phyloP scores from a whole-genome alignment of 495 filamentous ascomycete genomes.

The Hyaloscypha finlandica region DNA sequence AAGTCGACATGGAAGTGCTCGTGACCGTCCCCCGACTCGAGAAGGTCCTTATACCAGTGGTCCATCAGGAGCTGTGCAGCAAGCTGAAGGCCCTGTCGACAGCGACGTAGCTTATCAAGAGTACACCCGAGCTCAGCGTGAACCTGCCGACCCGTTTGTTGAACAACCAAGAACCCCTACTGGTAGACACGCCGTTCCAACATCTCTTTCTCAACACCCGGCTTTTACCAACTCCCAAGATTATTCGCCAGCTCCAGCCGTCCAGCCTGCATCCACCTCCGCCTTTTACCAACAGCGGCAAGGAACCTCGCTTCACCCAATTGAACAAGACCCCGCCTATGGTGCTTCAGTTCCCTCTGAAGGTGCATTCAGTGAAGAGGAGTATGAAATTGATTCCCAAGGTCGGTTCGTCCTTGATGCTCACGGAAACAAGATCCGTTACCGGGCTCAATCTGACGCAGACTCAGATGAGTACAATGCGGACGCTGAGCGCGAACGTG shows the following conservation, averaged over 20 bases:
- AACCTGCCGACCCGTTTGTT: conserved; percentile 31
- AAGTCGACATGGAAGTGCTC: conserved; percentile 57
- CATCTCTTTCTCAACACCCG: conserved; percentile 13
- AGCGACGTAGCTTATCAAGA: conserved; percentile 34
- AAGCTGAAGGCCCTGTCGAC: conserved; percentile 25
- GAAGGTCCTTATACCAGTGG: conserved; percentile 47
- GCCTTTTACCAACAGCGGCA: conserved; percentile 33
- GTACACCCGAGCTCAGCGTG: conserved; percentile 30
- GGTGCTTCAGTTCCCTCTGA: conserved; percentile 45
- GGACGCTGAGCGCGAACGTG: conserved; percentile 26
- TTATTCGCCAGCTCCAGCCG: conserved; percentile 43
- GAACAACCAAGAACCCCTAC: conserved; percentile 19
- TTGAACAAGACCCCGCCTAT: conserved; percentile 16
- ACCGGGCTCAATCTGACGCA: conserved; percentile 42
- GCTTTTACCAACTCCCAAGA: conserved; percentile 24
- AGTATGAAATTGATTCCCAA: conserved; percentile 54
- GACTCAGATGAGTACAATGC: conserved; percentile 53
- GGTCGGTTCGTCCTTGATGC: conserved; percentile 50
- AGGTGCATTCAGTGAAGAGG: conserved; percentile 56
- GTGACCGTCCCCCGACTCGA: conserved; percentile 45
- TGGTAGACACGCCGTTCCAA: conserved; percentile 3
- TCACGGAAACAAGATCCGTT: conserved; percentile 48
- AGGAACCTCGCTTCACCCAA: conserved; percentile 30
- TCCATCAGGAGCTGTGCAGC: conserved; percentile 16
- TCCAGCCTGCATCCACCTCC: conserved; percentile 37